A percentile compares a stretch with the other conserved stretches of the same genome.
phyloP scores from a whole-genome alignment of 805 yeast genomes.

The Saccharomycopsis synnaedendra region DNA sequence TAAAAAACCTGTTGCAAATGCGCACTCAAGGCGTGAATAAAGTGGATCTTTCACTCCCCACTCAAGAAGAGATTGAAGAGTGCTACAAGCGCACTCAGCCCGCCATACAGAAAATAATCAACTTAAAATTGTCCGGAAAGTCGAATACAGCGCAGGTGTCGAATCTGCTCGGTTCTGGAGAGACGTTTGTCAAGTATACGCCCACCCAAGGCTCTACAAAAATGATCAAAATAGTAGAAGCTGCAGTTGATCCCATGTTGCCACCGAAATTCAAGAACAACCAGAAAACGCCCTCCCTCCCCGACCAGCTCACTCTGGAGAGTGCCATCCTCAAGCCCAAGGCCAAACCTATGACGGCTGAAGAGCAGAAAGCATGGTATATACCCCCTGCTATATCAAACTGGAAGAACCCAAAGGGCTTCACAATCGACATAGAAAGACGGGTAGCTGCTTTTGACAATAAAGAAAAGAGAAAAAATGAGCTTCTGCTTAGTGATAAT shows the following conservation, averaged over 20 bases:
- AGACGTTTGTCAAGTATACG: constrained; percentile 11
- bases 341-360: constrained; percentile 35
- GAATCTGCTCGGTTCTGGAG: neutral
- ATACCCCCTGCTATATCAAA: constrained; percentile 89
- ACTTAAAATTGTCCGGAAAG: neutral
- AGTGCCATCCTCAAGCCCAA: constrained; percentile 61
- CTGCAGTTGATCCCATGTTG: constrained; percentile 71
- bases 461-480: neutral
- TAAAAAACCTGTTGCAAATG: constrained; percentile 3
- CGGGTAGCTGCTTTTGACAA: constrained; percentile 47
- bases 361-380: constrained; percentile 71
- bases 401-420: constrained; percentile 93
- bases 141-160: neutral
- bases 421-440: constrained; percentile 69
- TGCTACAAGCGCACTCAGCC: constrained; percentile 3
- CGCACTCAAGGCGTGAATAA: too few species aligned
- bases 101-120: constrained; percentile 8
- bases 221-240: constrained; percentile 54
- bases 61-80: constrained; percentile 7
- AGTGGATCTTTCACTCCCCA: constrained; percentile 10
- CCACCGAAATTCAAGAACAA: constrained; percentile 68
- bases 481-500: constrained; percentile 35
- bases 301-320: constrained; percentile 28
- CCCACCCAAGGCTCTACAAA: constrained; percentile 22
- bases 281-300: constrained; percentile 58